Evolutionary conservation across 345 rosid species (phyloP).

Genomic region (Bruguiera parviflora): DNA sequence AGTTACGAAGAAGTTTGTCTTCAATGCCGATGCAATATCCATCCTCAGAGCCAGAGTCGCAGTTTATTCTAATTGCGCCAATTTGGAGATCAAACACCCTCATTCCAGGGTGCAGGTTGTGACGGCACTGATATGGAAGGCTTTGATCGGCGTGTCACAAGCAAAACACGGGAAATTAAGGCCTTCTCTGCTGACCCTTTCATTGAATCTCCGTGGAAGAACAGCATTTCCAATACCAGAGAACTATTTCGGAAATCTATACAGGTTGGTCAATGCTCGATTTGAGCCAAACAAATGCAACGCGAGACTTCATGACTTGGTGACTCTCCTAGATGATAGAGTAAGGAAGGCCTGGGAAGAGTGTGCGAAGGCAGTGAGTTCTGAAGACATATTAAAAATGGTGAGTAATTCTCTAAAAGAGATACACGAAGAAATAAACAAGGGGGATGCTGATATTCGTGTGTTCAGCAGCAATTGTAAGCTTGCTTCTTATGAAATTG

Average conservation of each 20-base stretch:
- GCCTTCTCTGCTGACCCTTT: constrained; percentile 6
- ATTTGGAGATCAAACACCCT: neutral
- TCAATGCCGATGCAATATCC: constrained; percentile 14
- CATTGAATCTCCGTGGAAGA: constrained; percentile 9
- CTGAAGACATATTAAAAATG: neutral
- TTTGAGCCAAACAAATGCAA: neutral
- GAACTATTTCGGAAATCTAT: constrained; percentile 15
- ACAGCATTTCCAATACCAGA: neutral
- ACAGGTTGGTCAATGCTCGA: neutral
- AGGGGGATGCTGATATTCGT: constrained; percentile 1
- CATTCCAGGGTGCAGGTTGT: constrained; percentile 31
- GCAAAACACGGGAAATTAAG: constrained; percentile 1
- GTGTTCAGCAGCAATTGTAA: constrained; percentile 10
- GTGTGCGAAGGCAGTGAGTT: neutral
- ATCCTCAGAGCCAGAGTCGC: constrained; percentile 22
- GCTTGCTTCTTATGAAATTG: constrained; percentile 9
- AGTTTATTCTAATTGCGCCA: neutral
- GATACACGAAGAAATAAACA: neutral
- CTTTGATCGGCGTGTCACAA: neutral
- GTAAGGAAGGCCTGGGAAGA: constrained; percentile 1
- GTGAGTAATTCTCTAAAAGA: constrained; percentile 1
- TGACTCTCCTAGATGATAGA: neutral
- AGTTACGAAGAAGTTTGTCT: constrained; percentile 36
- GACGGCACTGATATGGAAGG: constrained; percentile 43
- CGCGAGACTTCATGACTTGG: constrained; percentile 2